Evolutionary conservation across 768 basidiomycete species (phyloP).

Genomic region (Termitomyces titanicus): DNA sequence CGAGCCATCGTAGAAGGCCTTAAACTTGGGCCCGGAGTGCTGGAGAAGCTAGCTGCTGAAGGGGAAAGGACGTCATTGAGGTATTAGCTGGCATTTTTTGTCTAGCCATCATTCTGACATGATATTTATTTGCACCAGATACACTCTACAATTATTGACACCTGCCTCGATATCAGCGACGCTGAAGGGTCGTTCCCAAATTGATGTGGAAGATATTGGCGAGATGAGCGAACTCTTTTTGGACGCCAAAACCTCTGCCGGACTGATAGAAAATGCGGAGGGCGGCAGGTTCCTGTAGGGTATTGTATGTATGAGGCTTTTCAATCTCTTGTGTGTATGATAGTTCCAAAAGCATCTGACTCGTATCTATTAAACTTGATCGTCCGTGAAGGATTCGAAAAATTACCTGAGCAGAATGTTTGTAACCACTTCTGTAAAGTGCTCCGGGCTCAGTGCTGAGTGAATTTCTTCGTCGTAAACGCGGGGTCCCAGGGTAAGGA

Average conservation of each 20-base stretch:
- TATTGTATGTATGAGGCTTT: background rate
- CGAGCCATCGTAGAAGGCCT: conserved; percentile 87
- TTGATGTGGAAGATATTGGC: conserved; percentile 82
- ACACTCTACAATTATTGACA: conserved; percentile 86
- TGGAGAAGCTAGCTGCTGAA: conserved; percentile 78
- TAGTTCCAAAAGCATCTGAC: background rate
- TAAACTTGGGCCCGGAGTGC: conserved; percentile 66
- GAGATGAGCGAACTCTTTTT: conserved; percentile 96
- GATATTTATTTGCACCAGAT: conserved; percentile 40
- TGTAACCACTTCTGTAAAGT: too few relatives aligned
- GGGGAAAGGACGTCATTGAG: conserved; percentile 81
- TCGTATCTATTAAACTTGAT: too few relatives aligned
- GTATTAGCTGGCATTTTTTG: conserved; percentile 28
- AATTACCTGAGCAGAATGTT: too few relatives aligned
- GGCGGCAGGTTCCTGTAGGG: conserved; percentile 21
- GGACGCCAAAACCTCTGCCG: conserved; percentile 84
- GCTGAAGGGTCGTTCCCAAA: conserved; percentile 73
- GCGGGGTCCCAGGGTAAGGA: too few relatives aligned
- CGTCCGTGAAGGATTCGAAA: too few relatives aligned
- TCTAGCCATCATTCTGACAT: background rate
- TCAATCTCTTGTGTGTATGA: background rate
- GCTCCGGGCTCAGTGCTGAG: too few relatives aligned
- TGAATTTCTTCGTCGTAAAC: too few relatives aligned
- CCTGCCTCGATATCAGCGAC: conserved; percentile 87
- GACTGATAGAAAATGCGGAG: conserved; percentile 41